Evolutionary conservation across 2,329 filamentous ascomycete genomes (phyloP).

Genomic region (Trichoderma sp.): DNA sequence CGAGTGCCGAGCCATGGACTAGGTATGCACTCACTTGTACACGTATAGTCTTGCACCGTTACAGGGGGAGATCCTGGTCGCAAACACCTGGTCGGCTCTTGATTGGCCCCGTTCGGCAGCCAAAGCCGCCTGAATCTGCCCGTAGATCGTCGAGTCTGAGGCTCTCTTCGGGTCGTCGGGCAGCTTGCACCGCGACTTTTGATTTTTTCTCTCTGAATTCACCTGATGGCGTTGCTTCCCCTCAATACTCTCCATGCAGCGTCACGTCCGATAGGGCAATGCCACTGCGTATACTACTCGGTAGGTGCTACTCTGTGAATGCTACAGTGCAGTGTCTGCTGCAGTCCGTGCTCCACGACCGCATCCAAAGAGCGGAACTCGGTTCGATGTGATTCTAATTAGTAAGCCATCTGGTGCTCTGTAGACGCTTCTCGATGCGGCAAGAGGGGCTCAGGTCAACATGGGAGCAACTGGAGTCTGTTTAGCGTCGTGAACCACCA

Average conservation of each 20-base stretch:
- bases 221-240: background rate
- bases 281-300: background rate
- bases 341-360: background rate
- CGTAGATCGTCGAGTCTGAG: background rate
- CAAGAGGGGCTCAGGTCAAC: background rate
- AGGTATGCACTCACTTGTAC: too few relatives aligned
- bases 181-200: background rate
- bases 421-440: background rate
- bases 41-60: background rate
- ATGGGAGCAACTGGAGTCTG: background rate
- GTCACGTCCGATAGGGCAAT: background rate
- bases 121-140: background rate
- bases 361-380: background rate
- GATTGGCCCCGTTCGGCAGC: background rate
- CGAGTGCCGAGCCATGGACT: background rate
- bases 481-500: background rate
- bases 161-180: conserved; percentile 11
- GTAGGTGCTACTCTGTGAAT: background rate
- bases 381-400: conserved; percentile 23
- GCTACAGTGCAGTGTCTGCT: background rate
- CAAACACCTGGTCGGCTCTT: background rate
- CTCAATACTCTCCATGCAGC: background rate
- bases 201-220: too few relatives aligned
- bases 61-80: background rate
- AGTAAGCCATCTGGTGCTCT: background rate